phyloP scores from a whole-genome alignment of 306 rosid genomes.

The Dalbergia cochinchinensis region DNA sequence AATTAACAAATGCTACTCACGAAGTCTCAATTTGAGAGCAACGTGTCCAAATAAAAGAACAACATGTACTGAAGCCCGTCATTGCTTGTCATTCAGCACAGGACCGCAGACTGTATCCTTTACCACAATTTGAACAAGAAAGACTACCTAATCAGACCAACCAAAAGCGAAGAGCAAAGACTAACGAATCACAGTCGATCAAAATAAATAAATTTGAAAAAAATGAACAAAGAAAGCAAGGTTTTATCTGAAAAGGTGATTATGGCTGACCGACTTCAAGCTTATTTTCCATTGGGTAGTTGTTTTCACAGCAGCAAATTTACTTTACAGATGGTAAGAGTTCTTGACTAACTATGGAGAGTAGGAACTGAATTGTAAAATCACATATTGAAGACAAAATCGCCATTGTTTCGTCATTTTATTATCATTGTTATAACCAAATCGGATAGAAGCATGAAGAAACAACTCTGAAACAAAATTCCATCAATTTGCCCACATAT shows the following conservation, averaged over 20 bases:
- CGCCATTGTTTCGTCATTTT: too few species aligned
- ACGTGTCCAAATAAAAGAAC: constrained; percentile 10
- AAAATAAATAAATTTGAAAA: not conserved
- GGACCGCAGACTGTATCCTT: not conserved
- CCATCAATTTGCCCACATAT: not conserved
- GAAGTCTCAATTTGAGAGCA: not conserved
- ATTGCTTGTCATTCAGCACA: not conserved
- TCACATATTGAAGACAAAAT: not conserved
- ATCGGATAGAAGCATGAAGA: not conserved
- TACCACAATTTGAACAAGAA: not conserved
- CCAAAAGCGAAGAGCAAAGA: not conserved
- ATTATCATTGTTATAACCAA: too few species aligned
- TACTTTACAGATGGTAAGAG: not conserved
- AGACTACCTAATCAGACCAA: not conserved
- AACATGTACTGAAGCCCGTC: not conserved
- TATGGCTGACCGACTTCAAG: not conserved
- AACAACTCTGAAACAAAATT: not conserved
- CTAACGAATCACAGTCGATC: not conserved
- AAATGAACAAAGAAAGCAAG: not conserved
- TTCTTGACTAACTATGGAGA: not conserved
- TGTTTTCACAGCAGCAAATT: not conserved
- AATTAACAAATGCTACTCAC: not conserved
- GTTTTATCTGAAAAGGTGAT: not conserved
- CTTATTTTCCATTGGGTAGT: not conserved
- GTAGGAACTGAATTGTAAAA: not conserved